Percentiles rank a stretch among this genome's conserved stretches.
These are phyloP conservation scores for Mycogone perniciosa DNA, from an alignment of 2,329 filamentous ascomycete species.

Conservation along the genomic window DNA sequence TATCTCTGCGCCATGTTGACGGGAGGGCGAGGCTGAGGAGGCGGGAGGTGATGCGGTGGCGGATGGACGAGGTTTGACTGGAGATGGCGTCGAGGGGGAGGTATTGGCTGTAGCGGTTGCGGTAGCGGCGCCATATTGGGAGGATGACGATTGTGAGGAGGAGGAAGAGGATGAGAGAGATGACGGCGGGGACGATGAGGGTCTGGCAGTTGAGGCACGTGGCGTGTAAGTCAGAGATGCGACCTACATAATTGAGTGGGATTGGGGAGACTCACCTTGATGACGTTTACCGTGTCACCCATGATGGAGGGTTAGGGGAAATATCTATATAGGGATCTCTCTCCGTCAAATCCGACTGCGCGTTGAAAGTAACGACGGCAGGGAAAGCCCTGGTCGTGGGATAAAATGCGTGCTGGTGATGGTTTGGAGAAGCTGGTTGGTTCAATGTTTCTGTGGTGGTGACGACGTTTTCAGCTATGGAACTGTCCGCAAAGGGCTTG, in stretches of 20 bases:
- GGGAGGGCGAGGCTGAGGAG: constrained; percentile 30
- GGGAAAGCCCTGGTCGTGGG: too few species aligned
- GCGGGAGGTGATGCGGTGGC: constrained; percentile 39
- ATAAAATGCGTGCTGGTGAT: too few species aligned
- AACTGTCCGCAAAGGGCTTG: background rate
- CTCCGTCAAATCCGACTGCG: constrained; percentile 35
- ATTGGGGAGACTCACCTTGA: constrained; percentile 26
- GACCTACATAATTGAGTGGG: background rate
- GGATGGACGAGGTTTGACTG: constrained; percentile 48
- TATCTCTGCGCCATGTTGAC: constrained; percentile 42
- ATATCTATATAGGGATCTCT: constrained; percentile 39
- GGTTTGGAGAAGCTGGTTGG: too few species aligned
- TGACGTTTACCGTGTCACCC: constrained; percentile 28
- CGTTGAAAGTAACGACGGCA: too few species aligned
- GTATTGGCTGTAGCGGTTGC: constrained; percentile 66
- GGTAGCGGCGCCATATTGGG: constrained; percentile 64
- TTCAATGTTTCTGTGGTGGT: too few species aligned
- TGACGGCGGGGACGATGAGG: constrained; percentile 61
- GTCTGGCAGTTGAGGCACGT: constrained; percentile 45
- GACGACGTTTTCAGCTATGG: too few species aligned
- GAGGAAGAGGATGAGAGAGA: constrained; percentile 64
- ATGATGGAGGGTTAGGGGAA: constrained; percentile 31
- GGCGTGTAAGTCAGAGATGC: constrained; percentile 2
- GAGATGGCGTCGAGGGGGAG: constrained; percentile 61
- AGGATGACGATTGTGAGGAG: constrained; percentile 57